Evolutionary conservation across 176 grass and related monocot species (phyloP).

Genomic region (Rhynchospora breviuscula): DNA sequence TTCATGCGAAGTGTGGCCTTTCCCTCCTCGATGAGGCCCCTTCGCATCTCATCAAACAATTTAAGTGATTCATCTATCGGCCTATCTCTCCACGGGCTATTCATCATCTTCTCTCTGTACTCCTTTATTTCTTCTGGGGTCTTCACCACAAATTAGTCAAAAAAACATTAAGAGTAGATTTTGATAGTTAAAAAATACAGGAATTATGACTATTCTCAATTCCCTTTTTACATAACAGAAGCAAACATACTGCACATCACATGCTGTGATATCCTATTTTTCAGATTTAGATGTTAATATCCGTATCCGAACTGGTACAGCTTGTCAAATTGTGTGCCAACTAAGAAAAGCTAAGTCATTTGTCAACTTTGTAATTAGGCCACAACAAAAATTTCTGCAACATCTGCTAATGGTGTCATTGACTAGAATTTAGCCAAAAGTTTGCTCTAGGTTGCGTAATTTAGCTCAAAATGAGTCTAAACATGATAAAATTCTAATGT

Average conservation of each 20-base stretch:
- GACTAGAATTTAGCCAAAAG: neutral
- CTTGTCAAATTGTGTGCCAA: neutral
- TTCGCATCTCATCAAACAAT: slow-evolving; percentile 88
- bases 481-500: neutral
- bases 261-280: neutral
- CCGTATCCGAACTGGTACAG: neutral
- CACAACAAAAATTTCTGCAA: neutral
- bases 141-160: slow-evolving; percentile 39
- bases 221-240: neutral
- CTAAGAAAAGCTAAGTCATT: neutral
- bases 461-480: neutral
- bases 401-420: neutral
- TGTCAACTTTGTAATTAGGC: neutral
- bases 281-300: no score
- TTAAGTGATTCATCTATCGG: slow-evolving; percentile 73
- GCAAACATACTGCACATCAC: neutral
- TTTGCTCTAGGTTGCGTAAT: neutral
- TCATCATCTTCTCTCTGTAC: slow-evolving; percentile 87
- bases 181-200: slow-evolving; percentile 15
- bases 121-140: slow-evolving; percentile 89
- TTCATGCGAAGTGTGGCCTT: slow-evolving; percentile 92
- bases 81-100: slow-evolving; percentile 97
- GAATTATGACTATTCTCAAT: neutral
- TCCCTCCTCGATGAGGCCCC: slow-evolving; percentile 74
- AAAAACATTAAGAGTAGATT: slow-evolving; percentile 4